A percentile compares a stretch with the other conserved stretches of the same genome.
Conservation (phyloP, 2,329 filamentous ascomycete genomes). For the Botrytis deweyae region DNA sequence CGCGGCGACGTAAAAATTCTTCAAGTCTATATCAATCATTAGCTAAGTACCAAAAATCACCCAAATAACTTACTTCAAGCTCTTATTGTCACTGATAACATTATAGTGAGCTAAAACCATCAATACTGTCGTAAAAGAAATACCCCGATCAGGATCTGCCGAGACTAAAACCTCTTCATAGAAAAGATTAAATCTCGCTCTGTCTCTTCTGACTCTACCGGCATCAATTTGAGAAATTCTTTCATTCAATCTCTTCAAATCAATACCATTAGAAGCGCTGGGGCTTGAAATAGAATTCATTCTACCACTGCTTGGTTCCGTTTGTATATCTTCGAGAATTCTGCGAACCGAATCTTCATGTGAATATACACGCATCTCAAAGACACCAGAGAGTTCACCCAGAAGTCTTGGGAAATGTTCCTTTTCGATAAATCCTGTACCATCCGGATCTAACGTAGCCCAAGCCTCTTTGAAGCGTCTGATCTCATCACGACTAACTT, state of each 20-base stretch:
- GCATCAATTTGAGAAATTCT: slow-evolving; percentile 74
- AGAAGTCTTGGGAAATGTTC: slow-evolving; percentile 85
- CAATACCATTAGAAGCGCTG: slow-evolving; percentile 57
- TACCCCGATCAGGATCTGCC: slow-evolving; percentile 83
- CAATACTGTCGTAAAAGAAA: slow-evolving; percentile 86
- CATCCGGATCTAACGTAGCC: slow-evolving; percentile 91
- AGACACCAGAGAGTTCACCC: slow-evolving; percentile 89
- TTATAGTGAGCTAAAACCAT: slow-evolving; percentile 99
- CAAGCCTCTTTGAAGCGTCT: slow-evolving; percentile 97
- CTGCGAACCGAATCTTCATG: slow-evolving; percentile 82
- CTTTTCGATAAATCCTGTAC: slow-evolving; percentile 86
- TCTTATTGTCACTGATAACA: slow-evolving; percentile 97
- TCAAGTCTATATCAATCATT: slow-evolving; percentile 63
- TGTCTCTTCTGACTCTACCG: slow-evolving; percentile 68
- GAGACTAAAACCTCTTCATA: slow-evolving; percentile 96
- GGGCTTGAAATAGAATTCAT: slow-evolving; percentile 53
- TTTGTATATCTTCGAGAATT: slow-evolving; percentile 79
- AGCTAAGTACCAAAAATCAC: slow-evolving; percentile 25
- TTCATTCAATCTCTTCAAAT: slow-evolving; percentile 72
- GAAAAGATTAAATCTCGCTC: slow-evolving; percentile 86
- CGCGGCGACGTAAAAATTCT: slow-evolving; percentile 87
- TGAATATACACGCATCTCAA: slow-evolving; percentile 96
- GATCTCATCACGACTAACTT: slow-evolving; percentile 89
- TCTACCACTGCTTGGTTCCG: slow-evolving; percentile 41
- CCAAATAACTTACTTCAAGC: slow-evolving; percentile 61